Evolutionary conservation across 345 rosid species (phyloP).

Genomic region (Laguncularia racemosa): DNA sequence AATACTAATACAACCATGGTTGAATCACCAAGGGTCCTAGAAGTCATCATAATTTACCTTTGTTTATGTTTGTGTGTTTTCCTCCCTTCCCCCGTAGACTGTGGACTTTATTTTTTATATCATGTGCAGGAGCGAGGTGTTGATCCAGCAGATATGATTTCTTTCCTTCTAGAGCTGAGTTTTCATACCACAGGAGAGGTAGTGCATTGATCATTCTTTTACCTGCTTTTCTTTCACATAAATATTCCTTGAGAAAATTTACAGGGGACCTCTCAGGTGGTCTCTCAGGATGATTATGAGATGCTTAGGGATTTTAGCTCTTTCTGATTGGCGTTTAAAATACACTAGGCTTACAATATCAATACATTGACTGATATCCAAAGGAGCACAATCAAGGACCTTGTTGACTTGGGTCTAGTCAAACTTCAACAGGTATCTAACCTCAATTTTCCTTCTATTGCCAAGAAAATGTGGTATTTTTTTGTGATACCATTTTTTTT

Average conservation of each 20-base stretch:
- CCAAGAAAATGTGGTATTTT: neutral
- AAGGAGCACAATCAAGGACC: constrained; percentile 61
- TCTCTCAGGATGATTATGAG: neutral
- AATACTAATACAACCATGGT: no score
- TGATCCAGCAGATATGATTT: constrained; percentile 79
- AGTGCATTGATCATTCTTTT: constrained; percentile 7
- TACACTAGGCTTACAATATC: constrained; percentile 68
- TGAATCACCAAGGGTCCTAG: no score
- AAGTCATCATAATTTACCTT: no score
- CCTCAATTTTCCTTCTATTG: neutral
- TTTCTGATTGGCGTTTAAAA: neutral
- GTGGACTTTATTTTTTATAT: no score
- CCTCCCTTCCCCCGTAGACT: no score
- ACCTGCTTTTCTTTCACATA: neutral
- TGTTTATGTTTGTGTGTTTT: no score
- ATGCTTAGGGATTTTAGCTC: neutral
- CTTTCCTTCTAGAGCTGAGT: constrained; percentile 95
- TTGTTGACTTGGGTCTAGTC: constrained; percentile 91
- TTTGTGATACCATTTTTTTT: neutral
- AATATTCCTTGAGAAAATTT: neutral
- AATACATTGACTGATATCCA: constrained; percentile 81
- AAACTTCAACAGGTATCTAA: constrained; percentile 83
- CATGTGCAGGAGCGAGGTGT: constrained; percentile 69
- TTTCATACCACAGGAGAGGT: constrained; percentile 93
- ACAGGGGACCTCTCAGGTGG: neutral